Base-by-base conservation (phyloP, 352 stramenopile species). In the Peronospora tabacina region DNA sequence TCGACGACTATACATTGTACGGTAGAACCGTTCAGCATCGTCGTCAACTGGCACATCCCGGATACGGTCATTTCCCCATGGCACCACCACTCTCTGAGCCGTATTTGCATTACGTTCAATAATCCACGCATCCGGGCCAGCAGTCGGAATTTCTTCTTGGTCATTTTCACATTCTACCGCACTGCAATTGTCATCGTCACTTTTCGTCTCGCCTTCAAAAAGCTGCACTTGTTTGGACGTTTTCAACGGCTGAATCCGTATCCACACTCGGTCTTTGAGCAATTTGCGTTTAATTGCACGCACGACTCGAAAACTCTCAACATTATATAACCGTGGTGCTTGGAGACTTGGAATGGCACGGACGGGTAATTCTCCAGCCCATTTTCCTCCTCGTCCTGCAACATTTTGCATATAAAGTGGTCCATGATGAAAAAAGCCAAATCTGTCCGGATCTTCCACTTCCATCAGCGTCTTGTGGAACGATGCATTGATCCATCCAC, bases 101-200 rank as follows among this genome's bases (percentile, higher is more conserved):
- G 75, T 82, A 32, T 87, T 83, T 5, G 71, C 75, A 56, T 90
- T 85, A 20, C 75, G 75, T 44, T 90, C 79, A 28, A 90, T 77
- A 15, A 90, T 65, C 79, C 79, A 90, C 8, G 72, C 75, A 49
- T 82, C 70, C 0, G 48, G 41, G 38, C 53, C 45, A 6, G 16
- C 26, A 11, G n/a, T 16, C 13, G 11, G 30, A 2, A 46, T 20
- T 16, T 59, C 40, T 30, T 61, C 43, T 7, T 63, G 46, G 5
- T 63, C 40, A 46, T 64, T 68, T 7, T 65, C 53, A 12, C 38
- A 17, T 24, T 68, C 49, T 5, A 34, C 19, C 13, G n/a, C 39
- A 24, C 15, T 44, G 4, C 58, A 13, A 4, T 58, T 38, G 24
- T 63, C 44, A 34, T 57, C 50, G 36, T 56, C 44, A 2, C 47